Conservation (phyloP, 768 basidiomycete genomes). For the Mycena filopes region DNA sequence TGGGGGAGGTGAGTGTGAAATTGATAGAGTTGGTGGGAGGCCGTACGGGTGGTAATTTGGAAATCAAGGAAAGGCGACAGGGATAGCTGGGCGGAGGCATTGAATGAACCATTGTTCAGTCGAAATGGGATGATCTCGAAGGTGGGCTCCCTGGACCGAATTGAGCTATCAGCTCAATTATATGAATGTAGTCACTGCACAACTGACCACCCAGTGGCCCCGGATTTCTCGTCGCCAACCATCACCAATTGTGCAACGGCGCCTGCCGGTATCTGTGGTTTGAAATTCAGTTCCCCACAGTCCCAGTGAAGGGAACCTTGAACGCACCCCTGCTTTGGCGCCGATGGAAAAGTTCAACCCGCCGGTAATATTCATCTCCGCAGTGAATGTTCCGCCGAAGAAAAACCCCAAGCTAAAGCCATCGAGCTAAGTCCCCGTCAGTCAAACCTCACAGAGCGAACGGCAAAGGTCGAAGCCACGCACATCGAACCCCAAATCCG, state of each 20-base stretch:
- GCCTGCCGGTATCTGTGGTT: conserved; percentile 8
- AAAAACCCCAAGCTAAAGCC: conserved; percentile 17
- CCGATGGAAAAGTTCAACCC: conserved; percentile 23
- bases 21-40: too few species aligned
- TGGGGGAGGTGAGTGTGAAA: not conserved
- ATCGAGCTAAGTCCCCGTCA: too few species aligned
- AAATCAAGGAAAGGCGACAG: conserved; percentile 19
- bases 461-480: not conserved
- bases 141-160: not conserved
- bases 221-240: conserved; percentile 7
- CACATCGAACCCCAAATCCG: not conserved
- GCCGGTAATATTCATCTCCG: not conserved
- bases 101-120: conserved; percentile 18
- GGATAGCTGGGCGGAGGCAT: conserved; percentile 5
- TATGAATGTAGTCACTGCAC: too few species aligned
- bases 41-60: not conserved
- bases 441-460: too few species aligned
- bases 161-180: not conserved
- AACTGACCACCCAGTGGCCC: conserved; percentile 13
- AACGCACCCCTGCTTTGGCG: not conserved
- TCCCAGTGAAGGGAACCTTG: too few species aligned
- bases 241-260: conserved; percentile 10
- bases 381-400: conserved; percentile 3
- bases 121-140: conserved; percentile 19
- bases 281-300: too few species aligned